Base-by-base conservation (phyloP, 176 grass and related monocot species). In the Hyparrhenia diplandra region DNA sequence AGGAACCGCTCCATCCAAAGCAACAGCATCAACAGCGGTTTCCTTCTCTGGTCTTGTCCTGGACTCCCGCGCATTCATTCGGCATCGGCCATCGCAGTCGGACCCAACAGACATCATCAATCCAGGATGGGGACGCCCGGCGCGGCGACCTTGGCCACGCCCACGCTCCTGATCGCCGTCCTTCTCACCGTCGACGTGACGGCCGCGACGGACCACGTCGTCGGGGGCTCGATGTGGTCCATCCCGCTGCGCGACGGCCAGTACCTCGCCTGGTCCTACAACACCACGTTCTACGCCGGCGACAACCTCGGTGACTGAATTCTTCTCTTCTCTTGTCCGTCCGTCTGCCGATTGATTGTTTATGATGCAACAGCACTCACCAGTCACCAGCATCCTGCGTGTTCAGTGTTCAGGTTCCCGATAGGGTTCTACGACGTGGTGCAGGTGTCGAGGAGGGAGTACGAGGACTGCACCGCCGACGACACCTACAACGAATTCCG, bases 331-430 rank as follows among this genome's bases (percentile, higher is more conserved):
- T 21, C 4, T 60, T 27, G 58, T 0, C 24, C 13, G 24, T 11
- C 10, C 31, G n/a, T 21, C 55, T 58, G 54, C 54, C 8, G 8
- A 10, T 57, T 57, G n/a, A 23, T 20, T 20, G 1, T 11, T 36
- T 39, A 17, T 17, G 45, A 17, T 49, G 4, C 16, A 52, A 3
- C 49, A 52, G 18, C 49, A 54, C 18, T 10, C n/a, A n/a, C n/a
- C n/a, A n/a, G n/a, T n/a, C n/a, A n/a, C n/a, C n/a, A n/a, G n/a
- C n/a, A n/a, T n/a, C n/a, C n/a, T n/a, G n/a, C n/a, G n/a, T n/a
- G n/a, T n/a, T 16, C 73, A 88, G 85, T 81, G 2, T 94, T 91
- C 75, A 81, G 76, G 83, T 91, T 94, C 72, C 80, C 86, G 67
- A 51, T 34, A 18, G 88, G 92, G 37, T 78, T 91, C 64, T 94